Conservation (phyloP, 805 yeast genomes). For the Candida rishiriensis region DNA sequence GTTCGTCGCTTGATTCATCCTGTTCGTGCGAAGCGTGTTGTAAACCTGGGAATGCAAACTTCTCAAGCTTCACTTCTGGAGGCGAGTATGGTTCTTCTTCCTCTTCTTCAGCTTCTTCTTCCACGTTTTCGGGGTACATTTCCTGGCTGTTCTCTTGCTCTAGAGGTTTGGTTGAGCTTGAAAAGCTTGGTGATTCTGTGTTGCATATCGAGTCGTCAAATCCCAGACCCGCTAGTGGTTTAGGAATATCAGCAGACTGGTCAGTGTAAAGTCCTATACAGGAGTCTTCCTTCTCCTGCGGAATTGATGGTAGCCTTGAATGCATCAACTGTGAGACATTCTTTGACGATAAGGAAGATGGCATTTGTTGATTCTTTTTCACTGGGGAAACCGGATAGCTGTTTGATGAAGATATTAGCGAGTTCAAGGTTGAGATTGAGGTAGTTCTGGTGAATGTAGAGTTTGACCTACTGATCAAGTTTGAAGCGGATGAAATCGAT, state of each 20-base stretch:
- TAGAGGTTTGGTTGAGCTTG: no score
- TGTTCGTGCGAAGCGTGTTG: neutral
- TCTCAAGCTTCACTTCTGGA: constrained; percentile 9
- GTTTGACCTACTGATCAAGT: constrained; percentile 18
- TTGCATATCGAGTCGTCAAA: no score
- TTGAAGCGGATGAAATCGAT: constrained; percentile 17
- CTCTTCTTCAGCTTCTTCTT: constrained; percentile 3
- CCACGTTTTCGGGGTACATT: no score
- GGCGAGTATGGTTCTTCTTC: constrained; percentile 5
- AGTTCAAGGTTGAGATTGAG: constrained; percentile 23
- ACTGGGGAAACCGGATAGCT: constrained; percentile 2
- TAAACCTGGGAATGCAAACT: constrained; percentile 14
- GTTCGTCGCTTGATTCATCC: neutral
- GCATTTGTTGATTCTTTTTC: constrained; percentile 2
- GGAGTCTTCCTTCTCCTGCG: constrained; percentile 12
- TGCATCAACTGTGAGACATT: constrained; percentile 2
- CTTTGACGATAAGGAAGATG: constrained; percentile 1
- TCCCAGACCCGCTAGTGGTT: no score
- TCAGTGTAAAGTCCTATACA: no score
- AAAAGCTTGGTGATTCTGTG: neutral
- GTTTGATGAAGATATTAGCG: constrained; percentile 13
- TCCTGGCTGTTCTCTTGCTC: no score
- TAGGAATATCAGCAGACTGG: no score
- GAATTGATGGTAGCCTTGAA: constrained; percentile 19
- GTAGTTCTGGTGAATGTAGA: constrained; percentile 28